Base-by-base conservation (phyloP, 805 yeast genomes). In the Myxozyma monticola region DNA sequence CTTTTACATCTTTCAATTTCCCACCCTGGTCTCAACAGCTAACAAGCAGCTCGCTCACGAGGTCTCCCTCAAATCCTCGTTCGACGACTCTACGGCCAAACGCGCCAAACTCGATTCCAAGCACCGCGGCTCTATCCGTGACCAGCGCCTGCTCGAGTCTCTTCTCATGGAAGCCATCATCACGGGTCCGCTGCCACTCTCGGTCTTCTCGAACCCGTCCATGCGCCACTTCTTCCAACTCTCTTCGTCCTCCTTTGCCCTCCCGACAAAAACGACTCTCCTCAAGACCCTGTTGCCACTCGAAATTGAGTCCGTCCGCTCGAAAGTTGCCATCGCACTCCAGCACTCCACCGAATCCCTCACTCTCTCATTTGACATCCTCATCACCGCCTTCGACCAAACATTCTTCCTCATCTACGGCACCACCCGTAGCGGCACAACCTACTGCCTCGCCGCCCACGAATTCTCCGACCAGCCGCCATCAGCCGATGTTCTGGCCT, bases 321-420 rank as follows among this genome's bases (percentile, higher is more conserved):
- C 50, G 8, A 50, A 46, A 18, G 34, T 46, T 24, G 20, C 31
- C n/a, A 15, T 31, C 4, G n/a, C 36, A 5, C 42, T 50, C 30
- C 50, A 38, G 49, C 49, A 42, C 12, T 40, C 48, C 2, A 9
- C 46, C 29, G 49, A 48, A 28, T 21, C 42, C n/a, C 48, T 54
- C 36, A 51, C 56, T 1, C 22, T 51, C 29, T 54, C 59, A 3
- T 52, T 54, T 30, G 59, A 54, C 50, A 35, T 54, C 15, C 25
- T 54, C 17, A 28, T 42, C 9, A 41, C 53, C 9, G 36, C 41
- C 6, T 48, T 43, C 22, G 49, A 48, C 35, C 57, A 47, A 24
- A 29, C 35, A 10, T 43, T 42, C 24, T 39, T 52, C 14, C 18
- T 39, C 12, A 33, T 51, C n/a, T 54, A 54, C 20, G 59, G 50